phyloP scores from a whole-genome alignment of 2,329 filamentous ascomycete species.

The Xylariaceae sp. region DNA sequence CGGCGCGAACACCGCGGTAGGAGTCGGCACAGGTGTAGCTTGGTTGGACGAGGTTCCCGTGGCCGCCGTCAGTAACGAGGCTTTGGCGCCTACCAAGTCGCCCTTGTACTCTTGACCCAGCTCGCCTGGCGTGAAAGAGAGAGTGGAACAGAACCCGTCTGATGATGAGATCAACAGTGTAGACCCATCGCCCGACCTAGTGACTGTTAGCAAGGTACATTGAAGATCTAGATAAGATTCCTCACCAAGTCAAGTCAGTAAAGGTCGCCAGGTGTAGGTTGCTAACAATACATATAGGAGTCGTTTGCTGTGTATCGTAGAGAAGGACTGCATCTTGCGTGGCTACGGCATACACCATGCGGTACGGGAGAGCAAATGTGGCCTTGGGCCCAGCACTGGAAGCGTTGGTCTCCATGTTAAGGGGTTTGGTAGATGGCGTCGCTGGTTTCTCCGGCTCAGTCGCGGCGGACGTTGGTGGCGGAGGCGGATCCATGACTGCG shows the following conservation, averaged over 20 bases:
- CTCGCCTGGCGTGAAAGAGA: conserved; percentile 81
- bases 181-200: conserved; percentile 69
- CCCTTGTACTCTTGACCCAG: conserved; percentile 77
- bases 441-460: conserved; percentile 42
- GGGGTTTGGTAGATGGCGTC: conserved; percentile 48
- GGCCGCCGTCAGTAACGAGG: conserved; percentile 34
- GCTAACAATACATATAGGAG: conserved; percentile 89
- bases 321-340: conserved; percentile 93
- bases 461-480: conserved; percentile 52
- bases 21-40: conserved; percentile 67
- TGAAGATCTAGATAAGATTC: conserved; percentile 9
- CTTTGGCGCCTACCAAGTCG: conserved; percentile 52
- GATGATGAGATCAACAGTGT: conserved; percentile 94
- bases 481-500: conserved; percentile 77
- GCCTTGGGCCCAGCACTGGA: conserved; percentile 57
- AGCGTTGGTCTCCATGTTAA: conserved; percentile 44
- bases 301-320: conserved; percentile 96
- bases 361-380: conserved; percentile 82
- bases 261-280: conserved; percentile 97
- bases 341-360: conserved; percentile 93
- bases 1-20: conserved; percentile 59
- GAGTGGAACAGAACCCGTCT: conserved; percentile 91
- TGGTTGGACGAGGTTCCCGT: conserved; percentile 51
- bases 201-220: conserved; percentile 25
- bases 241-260: conserved; percentile 91